Conservation (phyloP, 371 early-diverging fungal genomes). For the Mucor indicus region DNA sequence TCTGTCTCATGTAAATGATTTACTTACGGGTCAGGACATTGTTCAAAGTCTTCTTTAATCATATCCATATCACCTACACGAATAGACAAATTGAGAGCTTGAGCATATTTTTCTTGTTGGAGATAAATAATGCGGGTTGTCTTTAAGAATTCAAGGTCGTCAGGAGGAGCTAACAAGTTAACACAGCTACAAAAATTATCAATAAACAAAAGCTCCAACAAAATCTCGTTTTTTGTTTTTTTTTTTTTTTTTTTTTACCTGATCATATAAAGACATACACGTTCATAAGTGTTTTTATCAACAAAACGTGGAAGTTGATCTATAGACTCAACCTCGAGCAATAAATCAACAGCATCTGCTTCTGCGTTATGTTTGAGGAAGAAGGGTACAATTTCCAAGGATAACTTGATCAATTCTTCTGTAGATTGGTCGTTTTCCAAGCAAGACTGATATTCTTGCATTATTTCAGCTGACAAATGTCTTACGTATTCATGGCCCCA, state of each 20-base stretch:
- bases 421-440: slow-evolving; percentile 55
- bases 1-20: not conserved
- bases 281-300: slow-evolving; percentile 87
- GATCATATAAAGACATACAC: slow-evolving; percentile 94
- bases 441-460: slow-evolving; percentile 75
- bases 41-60: slow-evolving; percentile 87
- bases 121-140: slow-evolving; percentile 91
- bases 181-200: slow-evolving; percentile 69
- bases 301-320: slow-evolving; percentile 76
- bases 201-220: not conserved
- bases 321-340: slow-evolving; percentile 86
- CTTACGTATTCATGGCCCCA: slow-evolving; percentile 99
- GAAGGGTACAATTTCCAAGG: slow-evolving; percentile 88
- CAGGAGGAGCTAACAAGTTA: slow-evolving; percentile 86
- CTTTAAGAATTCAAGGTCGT: slow-evolving; percentile 79
- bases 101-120: slow-evolving; percentile 73
- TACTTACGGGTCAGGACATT: slow-evolving; percentile 77
- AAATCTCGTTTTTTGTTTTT: not conserved
- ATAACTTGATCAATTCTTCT: slow-evolving; percentile 68
- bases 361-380: slow-evolving; percentile 92
- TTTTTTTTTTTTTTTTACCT: slow-evolving; percentile 49
- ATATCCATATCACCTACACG: slow-evolving; percentile 77
- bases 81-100: slow-evolving; percentile 85
- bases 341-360: slow-evolving; percentile 95
- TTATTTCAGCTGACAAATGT: slow-evolving; percentile 92